Base-by-base conservation (phyloP, 768 basidiomycete species). In the Suillus ampliporus region DNA sequence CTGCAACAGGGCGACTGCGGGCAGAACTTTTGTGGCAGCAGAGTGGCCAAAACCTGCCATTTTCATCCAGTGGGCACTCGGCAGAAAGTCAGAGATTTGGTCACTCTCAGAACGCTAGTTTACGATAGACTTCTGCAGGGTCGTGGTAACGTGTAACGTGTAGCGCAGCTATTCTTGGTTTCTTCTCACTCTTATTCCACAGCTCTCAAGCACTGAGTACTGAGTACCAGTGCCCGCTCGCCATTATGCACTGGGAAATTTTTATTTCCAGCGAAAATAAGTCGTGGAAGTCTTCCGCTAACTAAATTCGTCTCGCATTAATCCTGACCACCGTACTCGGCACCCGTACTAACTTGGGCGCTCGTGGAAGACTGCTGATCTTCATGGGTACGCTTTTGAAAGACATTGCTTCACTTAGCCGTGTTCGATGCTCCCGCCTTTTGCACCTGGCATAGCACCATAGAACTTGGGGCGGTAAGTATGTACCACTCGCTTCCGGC, bases 401-500 rank as follows among this genome's bases (percentile, higher is more conserved):
- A 44, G 19, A n/a, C 0, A 41, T 41, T 1, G 9, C n/a, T n/a
- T n/a, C 43, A 3, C 10, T 44, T 44, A 4, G 10, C 43, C 43
- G 43, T 10, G 43, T n/a, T 44, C 10, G 10, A 9, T n/a, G n/a
- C 43, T 44, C 43, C n/a, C 10, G n/a, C n/a, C 43, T 4, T 44
- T 44, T 44, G 43, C 43, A 44, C 43, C n/a, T 44, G 11, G 43
- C n/a, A 44, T 44, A 44, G 43, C n/a, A n/a, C 10, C 43, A 44
- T n/a, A n/a, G n/a, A 44, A 11, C 43, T n/a, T 21, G n/a, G 10
- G 43, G 43, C 10, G 9, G 43, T 17, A 26, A 28, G 26, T 15
- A 64, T 64, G 62, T 11, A 41, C 3, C 17, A 34, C 31, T 59
- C 54, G 17, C 44, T 56, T 34, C 52, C 62, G 26, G 51, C 50